Base-by-base conservation (phyloP, 495 filamentous ascomycete genomes). In the Trichoderma asperelloides region DNA sequence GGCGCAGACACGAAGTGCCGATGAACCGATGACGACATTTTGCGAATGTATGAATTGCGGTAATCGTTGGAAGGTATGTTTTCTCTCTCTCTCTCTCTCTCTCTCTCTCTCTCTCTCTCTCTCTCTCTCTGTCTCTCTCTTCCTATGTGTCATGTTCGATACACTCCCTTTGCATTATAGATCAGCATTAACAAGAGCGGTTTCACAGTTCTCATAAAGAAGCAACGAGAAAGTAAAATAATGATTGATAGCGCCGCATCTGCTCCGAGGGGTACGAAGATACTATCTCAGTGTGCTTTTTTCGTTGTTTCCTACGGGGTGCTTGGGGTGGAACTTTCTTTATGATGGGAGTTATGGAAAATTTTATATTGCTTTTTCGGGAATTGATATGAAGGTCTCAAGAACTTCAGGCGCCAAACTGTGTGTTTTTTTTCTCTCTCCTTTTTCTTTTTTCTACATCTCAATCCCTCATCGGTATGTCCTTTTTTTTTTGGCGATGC, bases 1-100 rank as follows among this genome's bases (percentile, higher is more conserved):
- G 78, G 95, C 96, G 33, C 96, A 98, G 81, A 98, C 95, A 6
- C 87, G 96, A 70, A 89, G 86, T 78, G 95, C 95, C 60, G 95
- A 98, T 84, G 95, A 92, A 74, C 89, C 89, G 71, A 91, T 92
- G 89, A 92, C 89, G 65, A 91, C 89, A 3, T 91, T 91, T 73
- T 92, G 89, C 76, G 87, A 89, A 73, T 92, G 89, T 75, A 86
- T 84, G 65, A 81, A 86, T 55, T 92, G 89, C 73, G 89, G 89
- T 41, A 86, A 91, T 73, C 81, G 87, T 33, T 92, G 89, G 89
- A 92, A 92, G 81, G 84, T 85, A 73, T 73, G 80, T 74, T 40
- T 68, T 68, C 18, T 41, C 16, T 47, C 49, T 37, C 51, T 12
- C 63, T 21, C 27, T 51, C 45, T 15, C 9, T 40, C 57, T 39